These are phyloP conservation scores for Escovopsis sp. DNA, from an alignment of 2,329 filamentous ascomycete genomes.

Conservation along the genomic window DNA sequence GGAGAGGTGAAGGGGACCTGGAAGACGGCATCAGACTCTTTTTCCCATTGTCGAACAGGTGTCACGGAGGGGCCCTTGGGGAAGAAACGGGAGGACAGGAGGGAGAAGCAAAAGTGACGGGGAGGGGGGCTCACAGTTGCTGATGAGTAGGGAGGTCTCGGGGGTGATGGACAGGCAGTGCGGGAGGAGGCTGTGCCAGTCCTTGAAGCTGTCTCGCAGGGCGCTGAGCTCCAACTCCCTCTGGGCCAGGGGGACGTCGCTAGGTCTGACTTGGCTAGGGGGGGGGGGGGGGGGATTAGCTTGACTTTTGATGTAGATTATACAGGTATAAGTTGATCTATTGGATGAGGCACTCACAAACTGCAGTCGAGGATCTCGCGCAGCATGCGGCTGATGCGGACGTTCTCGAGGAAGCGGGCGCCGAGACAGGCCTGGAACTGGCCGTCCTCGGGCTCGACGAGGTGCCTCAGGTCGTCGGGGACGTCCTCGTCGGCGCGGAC, in stretches of 20 bases:
- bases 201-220: slow-evolving; percentile 16
- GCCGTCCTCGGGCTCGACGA: slow-evolving; percentile 20
- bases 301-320: too few species aligned
- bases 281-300: not conserved
- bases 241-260: slow-evolving; percentile 6
- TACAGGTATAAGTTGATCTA: not conserved
- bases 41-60: too few species aligned
- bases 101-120: slow-evolving; percentile 17
- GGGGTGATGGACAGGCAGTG: slow-evolving; percentile 18
- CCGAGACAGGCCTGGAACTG: slow-evolving; percentile 20
- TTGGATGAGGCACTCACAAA: slow-evolving; percentile 14
- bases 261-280: slow-evolving; percentile 13
- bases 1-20: slow-evolving; percentile 25
- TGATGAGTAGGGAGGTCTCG: slow-evolving; percentile 6
- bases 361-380: slow-evolving; percentile 20
- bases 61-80: slow-evolving; percentile 22
- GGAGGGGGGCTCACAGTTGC: slow-evolving; percentile 11
- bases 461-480: slow-evolving; percentile 16
- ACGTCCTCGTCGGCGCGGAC: slow-evolving; percentile 28
- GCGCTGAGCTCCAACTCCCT: slow-evolving; percentile 10
- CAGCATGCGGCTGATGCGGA: slow-evolving; percentile 17
- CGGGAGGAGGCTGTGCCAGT: slow-evolving; percentile 23
- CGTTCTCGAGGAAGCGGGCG: slow-evolving; percentile 22
- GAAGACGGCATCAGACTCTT: too few species aligned
- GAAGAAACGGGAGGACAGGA: slow-evolving; percentile 25